These are phyloP conservation scores for Mrakia blollopis DNA, from an alignment of 768 basidiomycete species.

Conservation along the genomic window DNA sequence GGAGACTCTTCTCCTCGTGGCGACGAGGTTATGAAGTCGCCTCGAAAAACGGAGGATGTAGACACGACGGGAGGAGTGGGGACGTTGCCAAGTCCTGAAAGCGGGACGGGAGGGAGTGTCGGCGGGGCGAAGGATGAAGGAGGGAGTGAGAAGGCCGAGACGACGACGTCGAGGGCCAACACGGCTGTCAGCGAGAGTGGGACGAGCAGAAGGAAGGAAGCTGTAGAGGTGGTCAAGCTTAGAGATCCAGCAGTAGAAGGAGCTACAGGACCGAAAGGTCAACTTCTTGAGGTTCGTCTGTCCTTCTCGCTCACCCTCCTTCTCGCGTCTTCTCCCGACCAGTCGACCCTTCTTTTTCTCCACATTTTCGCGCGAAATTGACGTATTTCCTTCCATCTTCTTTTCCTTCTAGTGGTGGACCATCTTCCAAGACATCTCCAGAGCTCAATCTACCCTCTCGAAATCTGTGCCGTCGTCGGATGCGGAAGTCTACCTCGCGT, in stretches of 20 bases:
- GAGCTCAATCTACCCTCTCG: neutral
- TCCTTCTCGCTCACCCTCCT: neutral
- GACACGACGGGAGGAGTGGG: neutral
- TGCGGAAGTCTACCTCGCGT: neutral
- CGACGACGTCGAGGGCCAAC: neutral
- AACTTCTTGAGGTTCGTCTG: conserved; percentile 9
- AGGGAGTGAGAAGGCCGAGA: neutral
- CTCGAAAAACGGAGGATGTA: neutral
- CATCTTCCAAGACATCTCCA: conserved; percentile 9
- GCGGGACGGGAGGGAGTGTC: conserved; percentile 5
- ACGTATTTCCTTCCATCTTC: neutral
- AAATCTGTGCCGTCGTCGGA: neutral
- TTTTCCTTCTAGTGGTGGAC: neutral
- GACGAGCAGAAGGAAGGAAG: neutral
- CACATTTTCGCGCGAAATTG: neutral
- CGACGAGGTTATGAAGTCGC: conserved; percentile 9
- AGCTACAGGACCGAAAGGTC: neutral
- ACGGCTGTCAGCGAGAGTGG: neutral
- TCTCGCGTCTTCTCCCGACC: neutral
- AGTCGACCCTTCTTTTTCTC: neutral
- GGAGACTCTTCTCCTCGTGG: neutral
- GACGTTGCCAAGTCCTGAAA: conserved; percentile 7
- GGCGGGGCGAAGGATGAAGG: neutral
- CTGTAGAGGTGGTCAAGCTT: neutral
- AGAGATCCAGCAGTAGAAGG: conserved; percentile 3